These are phyloP conservation scores for Alternaria ethzedia DNA, from an alignment of 2,329 filamentous ascomycete species.

Conservation along the genomic window DNA sequence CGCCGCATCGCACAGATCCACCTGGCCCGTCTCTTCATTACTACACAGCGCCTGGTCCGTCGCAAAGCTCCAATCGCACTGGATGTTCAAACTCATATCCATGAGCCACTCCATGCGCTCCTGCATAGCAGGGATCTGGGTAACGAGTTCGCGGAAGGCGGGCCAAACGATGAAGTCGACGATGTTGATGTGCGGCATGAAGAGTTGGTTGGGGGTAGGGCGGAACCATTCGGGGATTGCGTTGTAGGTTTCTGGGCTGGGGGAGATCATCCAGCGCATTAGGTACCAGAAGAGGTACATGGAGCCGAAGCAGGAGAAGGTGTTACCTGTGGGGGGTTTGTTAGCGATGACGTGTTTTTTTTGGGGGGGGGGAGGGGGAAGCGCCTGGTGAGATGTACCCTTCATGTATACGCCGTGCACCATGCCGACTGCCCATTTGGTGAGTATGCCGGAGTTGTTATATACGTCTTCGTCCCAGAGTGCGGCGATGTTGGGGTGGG, in stretches of 20 bases:
- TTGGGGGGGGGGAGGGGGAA: neutral
- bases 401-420: conserved; percentile 27
- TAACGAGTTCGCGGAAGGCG: conserved; percentile 31
- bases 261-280: conserved; percentile 35
- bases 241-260: conserved; percentile 30
- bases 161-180: conserved; percentile 33
- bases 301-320: conserved; percentile 32
- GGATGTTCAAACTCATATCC: conserved; percentile 25
- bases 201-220: conserved; percentile 34
- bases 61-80: conserved; percentile 26
- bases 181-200: conserved; percentile 34
- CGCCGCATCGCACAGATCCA: conserved; percentile 23
- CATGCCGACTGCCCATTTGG: conserved; percentile 31
- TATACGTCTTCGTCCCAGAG: conserved; percentile 27
- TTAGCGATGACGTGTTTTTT: neutral
- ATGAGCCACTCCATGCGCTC: conserved; percentile 33
- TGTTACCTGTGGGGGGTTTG: conserved; percentile 13
- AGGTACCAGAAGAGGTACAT: conserved; percentile 34
- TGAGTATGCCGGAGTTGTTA: conserved; percentile 23
- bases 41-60: conserved; percentile 13
- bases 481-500: conserved; percentile 30
- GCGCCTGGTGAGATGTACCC: conserved; percentile 10
- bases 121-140: conserved; percentile 34
- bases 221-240: conserved; percentile 32
- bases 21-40: conserved; percentile 17